Base-by-base conservation (phyloP, 495 filamentous ascomycete species). In the Aspergillus leporis region DNA sequence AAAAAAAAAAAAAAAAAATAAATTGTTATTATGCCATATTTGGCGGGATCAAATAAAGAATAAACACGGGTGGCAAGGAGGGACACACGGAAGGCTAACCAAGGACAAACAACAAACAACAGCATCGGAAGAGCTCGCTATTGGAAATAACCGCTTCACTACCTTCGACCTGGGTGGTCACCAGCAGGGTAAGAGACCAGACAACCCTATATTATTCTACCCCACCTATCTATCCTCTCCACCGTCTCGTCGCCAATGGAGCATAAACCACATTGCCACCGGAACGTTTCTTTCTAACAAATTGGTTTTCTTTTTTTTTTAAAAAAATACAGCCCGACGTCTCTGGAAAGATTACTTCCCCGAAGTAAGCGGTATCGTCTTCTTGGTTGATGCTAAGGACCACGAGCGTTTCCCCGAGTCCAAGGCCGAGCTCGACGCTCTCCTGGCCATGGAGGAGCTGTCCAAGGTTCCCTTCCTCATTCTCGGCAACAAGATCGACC, bases 311-410 rank as follows among this genome's bases (percentile, higher is more conserved):
- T 6, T n/a, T n/a, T n/a, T n/a, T n/a, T n/a, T n/a, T n/a, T n/a
- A n/a, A n/a, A 12, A 7, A 14, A 41, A 14, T 61, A 40, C 65
- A 94, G 94, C 93, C 55, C 93, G 95, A 51, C 92, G 95, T 66
- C 85, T 98, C 60, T 98, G 94, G 93, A 93, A 93, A 68, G 94
- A 98, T 71, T 95, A 95, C 76, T 96, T 98, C 88, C 95, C 94
- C 71, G 94, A 98, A 83, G 94, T 98, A 49, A 92, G 86, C 72
- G 94, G 93, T 53, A 95, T 97, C 66, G 94, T 98, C 56, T 98
- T 97, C 83, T 88, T 97, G 53, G 92, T 98, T 63, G 95, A 98
- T 73, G 92, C 95, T 62, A 95, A 95, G 78, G 95, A 98, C 76
- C 87, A 89, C 75, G 92, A 97, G 75, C 90, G 94, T 59, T 88